Conservation (phyloP, 106 monocot genomes). For the Amphibolis antarctica region DNA sequence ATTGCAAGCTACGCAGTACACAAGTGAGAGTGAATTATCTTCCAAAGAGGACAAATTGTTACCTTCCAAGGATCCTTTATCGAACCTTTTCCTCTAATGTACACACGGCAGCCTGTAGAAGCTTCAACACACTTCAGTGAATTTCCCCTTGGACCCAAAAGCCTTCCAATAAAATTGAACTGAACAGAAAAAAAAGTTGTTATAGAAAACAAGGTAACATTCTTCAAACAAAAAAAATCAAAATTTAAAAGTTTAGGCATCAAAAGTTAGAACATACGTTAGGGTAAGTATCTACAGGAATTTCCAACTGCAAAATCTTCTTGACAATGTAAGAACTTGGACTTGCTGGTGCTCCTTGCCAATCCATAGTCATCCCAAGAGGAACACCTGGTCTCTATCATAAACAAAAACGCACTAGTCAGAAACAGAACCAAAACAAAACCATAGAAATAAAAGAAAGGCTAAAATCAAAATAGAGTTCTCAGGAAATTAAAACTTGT, state of each 20-base stretch:
- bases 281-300: constrained; percentile 74
- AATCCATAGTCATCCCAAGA: constrained; percentile 69
- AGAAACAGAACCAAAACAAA: neutral
- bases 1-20: neutral
- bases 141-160: constrained; percentile 91
- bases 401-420: neutral
- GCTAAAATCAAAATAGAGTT: neutral
- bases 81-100: constrained; percentile 88
- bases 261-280: constrained; percentile 36
- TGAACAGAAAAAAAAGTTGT: constrained; percentile 12
- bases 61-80: constrained; percentile 96
- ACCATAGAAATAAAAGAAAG: neutral
- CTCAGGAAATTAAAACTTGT: neutral
- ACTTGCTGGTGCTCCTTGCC: constrained; percentile 72
- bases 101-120: constrained; percentile 90
- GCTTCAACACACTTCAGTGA: constrained; percentile 89
- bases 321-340: constrained; percentile 68
- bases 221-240: neutral
- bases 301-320: constrained; percentile 86
- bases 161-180: constrained; percentile 98
- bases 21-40: neutral
- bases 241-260: no score
- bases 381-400: constrained; percentile 52
- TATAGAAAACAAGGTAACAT: constrained; percentile 2
- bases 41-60: neutral